Base-by-base conservation (phyloP, 495 filamentous ascomycete genomes). In the Hyphodiscus hymeniophilus region DNA sequence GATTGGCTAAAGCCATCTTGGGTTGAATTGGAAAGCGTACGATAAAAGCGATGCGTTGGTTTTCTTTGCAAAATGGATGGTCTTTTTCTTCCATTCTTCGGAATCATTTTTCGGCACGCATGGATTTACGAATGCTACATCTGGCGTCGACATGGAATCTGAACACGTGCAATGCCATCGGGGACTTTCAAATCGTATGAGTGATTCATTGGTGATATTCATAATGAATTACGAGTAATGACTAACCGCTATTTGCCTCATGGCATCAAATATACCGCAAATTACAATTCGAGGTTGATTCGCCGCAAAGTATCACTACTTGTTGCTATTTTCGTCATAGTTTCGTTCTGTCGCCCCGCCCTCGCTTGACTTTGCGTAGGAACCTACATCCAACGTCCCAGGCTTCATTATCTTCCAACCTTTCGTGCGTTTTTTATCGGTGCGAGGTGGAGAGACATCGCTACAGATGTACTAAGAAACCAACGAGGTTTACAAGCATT, bases 1-100 rank as follows among this genome's bases (percentile, higher is more conserved):
- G 26, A 10, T 28, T 28, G n/a, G 26, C 26, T 28, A 10, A 28
- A 5, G 26, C 26, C 10, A 28, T 28, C 5, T 28, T 5, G 4
- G 26, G 38, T 15, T 30, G 32, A 22, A 7, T 48, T 51, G 47
- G 47, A 51, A 51, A 56, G 48, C 22, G 42, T 51, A 47, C 43
- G 48, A 56, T 56, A 47, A 43, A 38, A 23, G 1, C 18, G 26
- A 46, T 44, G 49, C 49, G 33, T 41, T 51, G 42, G 17, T 34
- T 32, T 51, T 38, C 26, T 28, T 28, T 41, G n/a, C 3, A 40
- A 46, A 46, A 22, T 10, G 33, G 15, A 47, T 17, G 28, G 28
- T 26, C n/a, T n/a, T n/a, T n/a, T n/a, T n/a, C n/a, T n/a, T n/a
- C n/a, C n/a, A n/a, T n/a, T n/a, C n/a, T n/a, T n/a, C n/a, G n/a